Conservation (phyloP, 2,329 filamentous ascomycete species). For the Ceratocystis papillata region DNA sequence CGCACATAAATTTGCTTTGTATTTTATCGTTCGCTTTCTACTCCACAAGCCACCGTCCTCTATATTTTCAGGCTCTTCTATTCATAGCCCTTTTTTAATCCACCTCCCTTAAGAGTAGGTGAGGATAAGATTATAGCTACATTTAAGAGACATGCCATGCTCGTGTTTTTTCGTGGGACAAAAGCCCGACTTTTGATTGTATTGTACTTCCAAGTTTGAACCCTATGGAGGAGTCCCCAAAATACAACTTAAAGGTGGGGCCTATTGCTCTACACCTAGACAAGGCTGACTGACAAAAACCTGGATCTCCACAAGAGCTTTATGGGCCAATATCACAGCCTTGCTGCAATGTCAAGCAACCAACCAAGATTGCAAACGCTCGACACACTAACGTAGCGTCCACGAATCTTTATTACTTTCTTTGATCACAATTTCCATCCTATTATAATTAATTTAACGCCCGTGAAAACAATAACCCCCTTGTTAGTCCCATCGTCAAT, state of each 20-base stretch:
- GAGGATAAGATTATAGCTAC: no score
- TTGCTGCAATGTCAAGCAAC: not conserved
- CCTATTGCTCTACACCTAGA: not conserved
- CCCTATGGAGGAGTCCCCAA: not conserved
- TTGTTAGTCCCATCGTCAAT: not conserved
- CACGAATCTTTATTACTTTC: not conserved
- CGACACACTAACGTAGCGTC: not conserved
- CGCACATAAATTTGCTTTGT: not conserved
- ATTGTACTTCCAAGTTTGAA: not conserved
- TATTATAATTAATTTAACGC: no score
- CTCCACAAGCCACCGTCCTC: not conserved
- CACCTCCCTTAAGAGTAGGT: no score
- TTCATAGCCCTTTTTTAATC: no score
- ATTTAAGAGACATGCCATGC: no score
- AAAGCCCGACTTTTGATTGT: no score
- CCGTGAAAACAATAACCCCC: not conserved
- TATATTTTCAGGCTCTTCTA: no score
- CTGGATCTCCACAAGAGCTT: not conserved
- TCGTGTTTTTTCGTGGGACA: no score
- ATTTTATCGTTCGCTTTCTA: not conserved
- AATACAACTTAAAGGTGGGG: constrained; percentile 5
- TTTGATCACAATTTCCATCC: not conserved
- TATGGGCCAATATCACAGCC: constrained; percentile 7
- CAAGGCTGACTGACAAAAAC: constrained; percentile 14
- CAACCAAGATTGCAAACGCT: not conserved